These are phyloP conservation scores for Cytospora mali DNA, from an alignment of 2,329 filamentous ascomycete species.

Conservation along the genomic window DNA sequence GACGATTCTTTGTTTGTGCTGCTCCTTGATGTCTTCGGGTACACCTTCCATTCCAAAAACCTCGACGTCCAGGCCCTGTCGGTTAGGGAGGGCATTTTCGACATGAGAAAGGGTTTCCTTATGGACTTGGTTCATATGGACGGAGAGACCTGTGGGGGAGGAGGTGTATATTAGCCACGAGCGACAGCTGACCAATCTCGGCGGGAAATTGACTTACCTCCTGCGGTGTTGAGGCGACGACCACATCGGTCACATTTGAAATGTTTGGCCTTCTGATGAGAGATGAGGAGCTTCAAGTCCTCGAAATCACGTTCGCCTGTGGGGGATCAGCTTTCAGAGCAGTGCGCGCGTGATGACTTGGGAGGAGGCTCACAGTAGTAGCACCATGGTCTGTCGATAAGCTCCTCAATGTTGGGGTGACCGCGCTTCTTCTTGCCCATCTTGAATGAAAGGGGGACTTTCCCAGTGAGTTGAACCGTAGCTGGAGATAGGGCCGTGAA, in stretches of 20 bases:
- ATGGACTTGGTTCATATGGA: constrained; percentile 98
- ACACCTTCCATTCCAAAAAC: constrained; percentile 99
- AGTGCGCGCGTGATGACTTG: constrained; percentile 4
- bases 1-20: constrained; percentile 85
- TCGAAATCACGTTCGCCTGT: constrained; percentile 92
- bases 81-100: constrained; percentile 88
- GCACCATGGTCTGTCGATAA: constrained; percentile 89
- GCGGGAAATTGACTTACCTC: constrained; percentile 62
- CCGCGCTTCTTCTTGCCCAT: constrained; percentile 93
- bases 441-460: constrained; percentile 33
- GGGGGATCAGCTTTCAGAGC: constrained; percentile 31
- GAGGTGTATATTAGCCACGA: constrained; percentile 22
- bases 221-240: constrained; percentile 87
- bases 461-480: neutral
- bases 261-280: constrained; percentile 98
- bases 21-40: constrained; percentile 78
- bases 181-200: neutral
- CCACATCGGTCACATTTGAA: constrained; percentile 95
- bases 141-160: constrained; percentile 71
- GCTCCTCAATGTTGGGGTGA: constrained; percentile 83
- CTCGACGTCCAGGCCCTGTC: constrained; percentile 84
- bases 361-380: constrained; percentile 75
- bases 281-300: constrained; percentile 93
- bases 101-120: constrained; percentile 87
- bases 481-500: neutral